Base-by-base conservation (phyloP, 768 basidiomycete species). In the Kondoa malvinella region DNA sequence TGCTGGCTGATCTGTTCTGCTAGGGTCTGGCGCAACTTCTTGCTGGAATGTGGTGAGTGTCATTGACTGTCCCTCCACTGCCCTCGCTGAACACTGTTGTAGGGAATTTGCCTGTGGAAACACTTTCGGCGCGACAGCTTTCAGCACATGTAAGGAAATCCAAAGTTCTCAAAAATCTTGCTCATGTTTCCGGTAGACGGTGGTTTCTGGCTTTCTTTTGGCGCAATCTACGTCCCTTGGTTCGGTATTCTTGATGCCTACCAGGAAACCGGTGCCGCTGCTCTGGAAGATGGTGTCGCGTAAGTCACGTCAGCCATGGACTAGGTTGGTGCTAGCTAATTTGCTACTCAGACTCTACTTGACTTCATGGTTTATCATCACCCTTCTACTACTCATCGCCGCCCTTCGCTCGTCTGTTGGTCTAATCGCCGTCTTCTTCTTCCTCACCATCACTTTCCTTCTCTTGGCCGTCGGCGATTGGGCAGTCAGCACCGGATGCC, bases 171-270 rank as follows among this genome's bases (percentile, higher is more conserved):
- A 33, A 3, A 21, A 12, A 12, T 63, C 29, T 27, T 29, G 27
- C 30, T 27, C 26, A 32, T 26, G 61, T 32, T 63, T 17, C 12
- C 21, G 29, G 12, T 32, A 30, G 16, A 63, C n/a, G n/a, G n/a
- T n/a, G 61, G 85, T 1, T 92, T 91, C 81, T 92, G 89, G 89
- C 79, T 91, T 78, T 88, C 88, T 2, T 91, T 83, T 62, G 87
- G 83, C 2, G 79, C 82, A 0, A 84, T 92, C 72, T 77, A 86
- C 74, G 81, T 88, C 60, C 89, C 89, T 1, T 80, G 81, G 30
- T 82, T 81, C 2, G 88, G 88, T 16, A 81, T 90, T 59, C 8
- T 73, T 3, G 76, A 79, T 0, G 83, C 88, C 0, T 90, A 84
- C 72, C 62, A 72, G 0, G 67, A 71, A 0, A 70, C 69, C n/a